Percentiles rank a stretch among this genome's conserved stretches.
These are phyloP conservation scores for Aegilops speltoides DNA, from an alignment of 176 grass and related monocot genomes.

Conservation along the genomic window DNA sequence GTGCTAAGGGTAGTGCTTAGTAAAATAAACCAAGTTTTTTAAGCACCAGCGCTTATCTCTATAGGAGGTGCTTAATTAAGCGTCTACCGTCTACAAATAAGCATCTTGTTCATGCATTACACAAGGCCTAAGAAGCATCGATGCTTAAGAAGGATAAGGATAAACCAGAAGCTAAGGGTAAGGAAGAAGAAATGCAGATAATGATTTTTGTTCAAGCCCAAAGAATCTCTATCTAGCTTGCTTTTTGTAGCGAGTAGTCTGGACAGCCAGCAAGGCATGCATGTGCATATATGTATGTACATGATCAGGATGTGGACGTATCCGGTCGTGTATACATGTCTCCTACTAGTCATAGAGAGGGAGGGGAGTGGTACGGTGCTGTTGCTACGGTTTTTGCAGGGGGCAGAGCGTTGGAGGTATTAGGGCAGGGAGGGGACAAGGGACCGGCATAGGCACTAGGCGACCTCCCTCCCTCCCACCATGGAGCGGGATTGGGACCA, in stretches of 20 bases:
- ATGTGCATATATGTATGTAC: background rate
- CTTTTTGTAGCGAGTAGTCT: background rate
- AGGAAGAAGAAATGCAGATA: background rate
- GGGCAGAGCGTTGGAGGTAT: conserved; percentile 42
- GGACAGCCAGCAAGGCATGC: background rate
- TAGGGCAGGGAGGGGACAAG: conserved; percentile 58
- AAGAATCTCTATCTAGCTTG: background rate
- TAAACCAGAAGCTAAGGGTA: background rate
- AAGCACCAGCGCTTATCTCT: too few relatives aligned
- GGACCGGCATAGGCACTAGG: conserved; percentile 37
- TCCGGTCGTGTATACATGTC: background rate
- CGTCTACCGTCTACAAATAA: too few relatives aligned
- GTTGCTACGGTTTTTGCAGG: conserved; percentile 26
- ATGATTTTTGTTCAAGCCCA: background rate
- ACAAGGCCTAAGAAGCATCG: background rate
- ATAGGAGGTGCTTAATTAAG: too few relatives aligned
- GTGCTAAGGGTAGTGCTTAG: too few relatives aligned
- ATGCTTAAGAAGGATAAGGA: background rate
- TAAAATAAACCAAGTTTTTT: too few relatives aligned
- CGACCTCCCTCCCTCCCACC: background rate
- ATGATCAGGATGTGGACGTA: conserved; percentile 8
- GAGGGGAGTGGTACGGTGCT: background rate
- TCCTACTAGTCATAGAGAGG: background rate
- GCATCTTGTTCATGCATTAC: too few relatives aligned
- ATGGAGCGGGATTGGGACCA: conserved; percentile 20